These are phyloP conservation scores for Evernia prunastri DNA, from an alignment of 495 filamentous ascomycete species.

Conservation along the genomic window DNA sequence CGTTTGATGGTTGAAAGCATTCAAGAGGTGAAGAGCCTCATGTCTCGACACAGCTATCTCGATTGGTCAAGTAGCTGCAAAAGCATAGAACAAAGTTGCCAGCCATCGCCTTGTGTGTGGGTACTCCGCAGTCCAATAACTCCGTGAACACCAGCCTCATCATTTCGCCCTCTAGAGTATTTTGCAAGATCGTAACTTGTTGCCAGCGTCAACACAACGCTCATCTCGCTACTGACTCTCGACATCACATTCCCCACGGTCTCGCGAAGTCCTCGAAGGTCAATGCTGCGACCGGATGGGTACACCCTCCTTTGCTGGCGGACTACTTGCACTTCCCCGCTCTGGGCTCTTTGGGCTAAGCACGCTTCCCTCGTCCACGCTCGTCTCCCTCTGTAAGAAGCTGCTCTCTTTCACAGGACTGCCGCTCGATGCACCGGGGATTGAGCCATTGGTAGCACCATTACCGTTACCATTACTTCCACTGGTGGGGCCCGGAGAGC, in stretches of 20 bases:
- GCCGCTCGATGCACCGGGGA: constrained; percentile 53
- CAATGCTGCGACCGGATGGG: constrained; percentile 52
- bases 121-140: not conserved
- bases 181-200: constrained; percentile 6
- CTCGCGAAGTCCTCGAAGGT: not conserved
- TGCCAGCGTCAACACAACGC: not conserved
- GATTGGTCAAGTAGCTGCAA: not conserved
- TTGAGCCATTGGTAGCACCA: constrained; percentile 40
- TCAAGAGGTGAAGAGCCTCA: not conserved
- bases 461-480: constrained; percentile 33
- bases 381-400: constrained; percentile 70
- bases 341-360: constrained; percentile 29
- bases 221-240: not conserved
- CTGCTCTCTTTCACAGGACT: constrained; percentile 84
- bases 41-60: not conserved
- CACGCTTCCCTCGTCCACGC: constrained; percentile 50
- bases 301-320: constrained; percentile 48
- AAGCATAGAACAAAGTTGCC: constrained; percentile 7
- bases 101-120: constrained; percentile 8
- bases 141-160: not conserved
- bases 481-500: constrained; percentile 53
- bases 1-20: not conserved
- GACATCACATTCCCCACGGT: not conserved
- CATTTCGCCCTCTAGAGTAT: not conserved
- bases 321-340: constrained; percentile 43